Percentiles rank a stretch among this genome's conserved stretches.
phyloP scores from a whole-genome alignment of 257 asterid species.

The Misopates orontium region DNA sequence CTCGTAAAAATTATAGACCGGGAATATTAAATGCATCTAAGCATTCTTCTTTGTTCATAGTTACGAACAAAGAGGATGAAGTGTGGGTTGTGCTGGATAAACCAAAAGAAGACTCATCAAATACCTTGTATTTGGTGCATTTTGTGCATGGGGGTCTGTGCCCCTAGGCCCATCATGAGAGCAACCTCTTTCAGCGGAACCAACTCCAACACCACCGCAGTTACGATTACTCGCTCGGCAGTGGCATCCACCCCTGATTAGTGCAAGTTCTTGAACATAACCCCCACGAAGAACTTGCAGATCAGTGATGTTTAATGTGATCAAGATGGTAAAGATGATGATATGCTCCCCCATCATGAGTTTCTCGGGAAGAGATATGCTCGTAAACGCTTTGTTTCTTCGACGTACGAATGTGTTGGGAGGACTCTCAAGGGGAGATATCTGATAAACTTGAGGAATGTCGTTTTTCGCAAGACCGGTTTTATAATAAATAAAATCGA shows the following conservation, averaged over 20 bases:
- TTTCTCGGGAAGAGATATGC: slow-evolving; percentile 32
- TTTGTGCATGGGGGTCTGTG: slow-evolving; percentile 3
- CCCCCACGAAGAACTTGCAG: no score
- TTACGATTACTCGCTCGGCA: slow-evolving; percentile 15
- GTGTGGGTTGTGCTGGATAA: slow-evolving; percentile 40
- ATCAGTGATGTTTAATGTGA: background rate
- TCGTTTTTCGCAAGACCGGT: slow-evolving; percentile 47
- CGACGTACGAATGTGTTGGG: slow-evolving; percentile 57
- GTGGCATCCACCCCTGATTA: slow-evolving; percentile 35
- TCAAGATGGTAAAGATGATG: slow-evolving; percentile 22
- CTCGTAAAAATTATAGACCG: no score
- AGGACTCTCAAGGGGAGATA: slow-evolving; percentile 59
- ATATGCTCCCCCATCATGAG: slow-evolving; percentile 43
- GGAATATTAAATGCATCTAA: no score
- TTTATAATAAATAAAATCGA: slow-evolving; percentile 29
- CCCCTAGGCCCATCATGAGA: slow-evolving; percentile 27
- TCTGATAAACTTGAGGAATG: slow-evolving; percentile 43
- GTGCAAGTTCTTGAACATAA: no score
- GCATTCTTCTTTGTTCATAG: no score
- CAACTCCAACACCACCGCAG: background rate
- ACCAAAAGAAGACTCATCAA: slow-evolving; percentile 29
- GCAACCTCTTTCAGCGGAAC: background rate
- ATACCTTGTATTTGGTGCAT: slow-evolving; percentile 1
- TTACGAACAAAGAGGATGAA: slow-evolving; percentile 53
- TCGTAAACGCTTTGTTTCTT: slow-evolving; percentile 36